Evolutionary conservation across 208 protist genomes (phyloP).

Genomic region (Leishmania mexicana): DNA sequence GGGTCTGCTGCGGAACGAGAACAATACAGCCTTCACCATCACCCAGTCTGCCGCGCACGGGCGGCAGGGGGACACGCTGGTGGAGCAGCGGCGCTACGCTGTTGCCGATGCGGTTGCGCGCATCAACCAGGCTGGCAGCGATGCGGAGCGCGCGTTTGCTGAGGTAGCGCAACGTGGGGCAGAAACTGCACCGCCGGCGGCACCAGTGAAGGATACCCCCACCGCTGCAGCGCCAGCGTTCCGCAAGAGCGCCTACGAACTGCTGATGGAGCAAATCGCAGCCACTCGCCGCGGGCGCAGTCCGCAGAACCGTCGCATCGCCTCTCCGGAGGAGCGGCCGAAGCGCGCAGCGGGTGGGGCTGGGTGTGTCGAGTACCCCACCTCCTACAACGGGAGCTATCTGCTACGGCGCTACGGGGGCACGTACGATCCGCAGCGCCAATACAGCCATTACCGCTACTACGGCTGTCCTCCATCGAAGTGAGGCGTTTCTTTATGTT

Average conservation of each 20-base stretch:
- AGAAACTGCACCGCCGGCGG: neutral
- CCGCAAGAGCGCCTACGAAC: slow-evolving; percentile 54
- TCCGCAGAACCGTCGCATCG: slow-evolving; percentile 1
- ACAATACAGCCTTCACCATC: slow-evolving; percentile 79
- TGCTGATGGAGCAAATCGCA: slow-evolving; percentile 46
- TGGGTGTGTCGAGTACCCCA: slow-evolving; percentile 7
- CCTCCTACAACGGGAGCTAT: slow-evolving; percentile 51
- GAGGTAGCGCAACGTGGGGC: slow-evolving; percentile 8
- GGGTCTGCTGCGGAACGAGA: slow-evolving; percentile 78
- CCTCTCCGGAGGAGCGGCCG: slow-evolving; percentile 1
- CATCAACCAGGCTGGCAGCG: slow-evolving; percentile 52
- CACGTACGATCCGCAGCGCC: slow-evolving; percentile 48
- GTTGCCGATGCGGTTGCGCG: slow-evolving; percentile 58
- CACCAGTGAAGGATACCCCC: neutral
- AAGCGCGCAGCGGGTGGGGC: slow-evolving; percentile 2
- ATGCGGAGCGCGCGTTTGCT: slow-evolving; percentile 41
- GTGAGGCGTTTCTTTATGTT: neutral
- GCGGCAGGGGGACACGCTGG: slow-evolving; percentile 26
- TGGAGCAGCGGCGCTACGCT: slow-evolving; percentile 49
- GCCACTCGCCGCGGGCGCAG: slow-evolving; percentile 10
- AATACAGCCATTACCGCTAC: slow-evolving; percentile 75
- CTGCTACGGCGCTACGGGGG: slow-evolving; percentile 78
- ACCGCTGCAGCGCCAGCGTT: slow-evolving; percentile 21
- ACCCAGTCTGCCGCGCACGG: slow-evolving; percentile 73
- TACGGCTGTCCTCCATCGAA: slow-evolving; percentile 49